A percentile compares a stretch with the other conserved stretches of the same genome.
Evolutionary conservation across 176 grass and related monocot species (phyloP).

Genomic region (Calamus simplicifolius): DNA sequence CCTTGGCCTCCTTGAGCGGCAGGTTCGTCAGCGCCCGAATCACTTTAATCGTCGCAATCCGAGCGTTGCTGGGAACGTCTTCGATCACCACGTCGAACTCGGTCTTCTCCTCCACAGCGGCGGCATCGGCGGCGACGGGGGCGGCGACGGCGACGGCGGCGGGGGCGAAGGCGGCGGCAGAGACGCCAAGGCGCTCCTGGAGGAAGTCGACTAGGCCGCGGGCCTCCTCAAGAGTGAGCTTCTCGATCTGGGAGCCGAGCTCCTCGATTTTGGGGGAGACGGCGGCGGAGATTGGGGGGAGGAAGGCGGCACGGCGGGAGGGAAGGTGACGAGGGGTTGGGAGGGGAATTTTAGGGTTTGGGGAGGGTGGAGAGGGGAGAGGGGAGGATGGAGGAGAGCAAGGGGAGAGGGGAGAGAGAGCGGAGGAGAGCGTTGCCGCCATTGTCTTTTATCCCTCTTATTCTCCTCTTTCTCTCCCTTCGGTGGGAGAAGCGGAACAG

Average conservation of each 20-base stretch:
- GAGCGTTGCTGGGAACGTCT: constrained; percentile 10
- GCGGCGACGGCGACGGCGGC: background rate
- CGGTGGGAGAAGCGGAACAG: background rate
- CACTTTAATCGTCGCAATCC: constrained; percentile 20
- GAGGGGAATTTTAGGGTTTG: constrained; percentile 3
- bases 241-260: background rate
- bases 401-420: constrained; percentile 49
- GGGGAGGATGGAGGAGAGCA: constrained; percentile 42
- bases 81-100: constrained; percentile 21
- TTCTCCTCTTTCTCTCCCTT: too few species aligned
- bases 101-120: constrained; percentile 14
- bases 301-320: background rate
- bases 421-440: background rate
- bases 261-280: constrained; percentile 9
- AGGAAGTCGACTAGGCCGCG: constrained; percentile 12
- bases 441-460: too few species aligned
- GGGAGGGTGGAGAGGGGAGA: constrained; percentile 22
- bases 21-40: constrained; percentile 16
- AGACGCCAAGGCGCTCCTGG: constrained; percentile 13
- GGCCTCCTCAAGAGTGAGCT: constrained; percentile 12
- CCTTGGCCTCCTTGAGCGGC: constrained; percentile 21
- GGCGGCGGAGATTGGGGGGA: background rate
- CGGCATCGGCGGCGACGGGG: background rate
- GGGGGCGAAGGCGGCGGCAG: constrained; percentile 5
- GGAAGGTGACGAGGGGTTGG: constrained; percentile 13